Conservation (phyloP, 2,329 filamentous ascomycete species). For the Mycosphaerella sp. region DNA sequence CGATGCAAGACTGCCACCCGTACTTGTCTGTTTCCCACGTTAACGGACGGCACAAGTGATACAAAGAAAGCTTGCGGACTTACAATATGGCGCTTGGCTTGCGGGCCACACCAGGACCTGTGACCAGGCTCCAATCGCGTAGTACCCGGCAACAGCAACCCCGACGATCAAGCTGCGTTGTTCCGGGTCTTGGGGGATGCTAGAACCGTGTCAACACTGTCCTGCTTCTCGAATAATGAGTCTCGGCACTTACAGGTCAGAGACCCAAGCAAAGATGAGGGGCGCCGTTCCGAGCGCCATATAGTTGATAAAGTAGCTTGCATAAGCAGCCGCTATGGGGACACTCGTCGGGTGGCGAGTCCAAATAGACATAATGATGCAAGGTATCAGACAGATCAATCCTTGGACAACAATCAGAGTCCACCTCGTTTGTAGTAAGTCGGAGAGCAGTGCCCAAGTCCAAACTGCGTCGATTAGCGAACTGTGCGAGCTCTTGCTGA, state of each 20-base stretch:
- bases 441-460: constrained; percentile 50
- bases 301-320: constrained; percentile 48
- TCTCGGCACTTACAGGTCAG: constrained; percentile 35
- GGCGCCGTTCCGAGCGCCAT: constrained; percentile 47
- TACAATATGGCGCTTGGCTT: constrained; percentile 44
- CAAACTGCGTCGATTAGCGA: constrained; percentile 35
- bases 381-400: constrained; percentile 43
- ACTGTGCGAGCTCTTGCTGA: neutral
- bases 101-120: constrained; percentile 50
- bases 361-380: constrained; percentile 51
- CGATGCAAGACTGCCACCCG: constrained; percentile 46
- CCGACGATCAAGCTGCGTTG: constrained; percentile 46
- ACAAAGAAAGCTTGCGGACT: neutral
- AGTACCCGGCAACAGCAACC: constrained; percentile 45
- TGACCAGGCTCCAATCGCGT: constrained; percentile 47
- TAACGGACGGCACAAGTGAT: neutral
- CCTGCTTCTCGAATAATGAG: neutral
- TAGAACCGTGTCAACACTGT: neutral
- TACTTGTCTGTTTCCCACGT: constrained; percentile 32
- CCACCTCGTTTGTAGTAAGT: constrained; percentile 47
- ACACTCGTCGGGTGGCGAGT: constrained; percentile 41
- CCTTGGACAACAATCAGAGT: constrained; percentile 44
- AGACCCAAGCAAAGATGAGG: constrained; percentile 48
- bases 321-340: constrained; percentile 45
- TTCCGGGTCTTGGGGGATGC: constrained; percentile 46